phyloP scores from a whole-genome alignment of 805 yeast genomes.

The Cyberlindnera misumaiensis region DNA sequence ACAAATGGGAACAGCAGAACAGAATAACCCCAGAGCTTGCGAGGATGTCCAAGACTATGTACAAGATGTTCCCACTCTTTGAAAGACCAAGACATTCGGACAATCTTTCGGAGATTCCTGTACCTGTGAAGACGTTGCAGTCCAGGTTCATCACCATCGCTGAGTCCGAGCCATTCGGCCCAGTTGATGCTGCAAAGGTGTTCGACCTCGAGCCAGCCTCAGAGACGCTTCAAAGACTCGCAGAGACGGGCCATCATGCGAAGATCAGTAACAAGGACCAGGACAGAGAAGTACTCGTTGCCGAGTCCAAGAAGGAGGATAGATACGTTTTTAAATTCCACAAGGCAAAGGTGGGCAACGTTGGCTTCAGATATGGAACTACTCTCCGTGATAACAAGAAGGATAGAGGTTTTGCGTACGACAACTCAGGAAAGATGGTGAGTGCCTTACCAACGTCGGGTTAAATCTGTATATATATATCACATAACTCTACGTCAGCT shows the following conservation, averaged over 20 bases:
- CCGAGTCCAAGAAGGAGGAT: slow-evolving; percentile 38
- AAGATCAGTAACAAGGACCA: slow-evolving; percentile 20
- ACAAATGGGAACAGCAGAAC: slow-evolving; percentile 47
- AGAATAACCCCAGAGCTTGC: slow-evolving; percentile 48
- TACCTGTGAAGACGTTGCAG: slow-evolving; percentile 72
- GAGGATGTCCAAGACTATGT: slow-evolving; percentile 55
- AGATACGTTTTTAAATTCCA: slow-evolving; percentile 67
- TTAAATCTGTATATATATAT: slow-evolving; percentile 5
- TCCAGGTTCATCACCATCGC: slow-evolving; percentile 85
- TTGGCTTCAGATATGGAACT: slow-evolving; percentile 90
- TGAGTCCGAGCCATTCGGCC: slow-evolving; percentile 93
- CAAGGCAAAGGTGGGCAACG: slow-evolving; percentile 71
- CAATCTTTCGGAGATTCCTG: slow-evolving; percentile 89
- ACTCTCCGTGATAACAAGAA: slow-evolving; percentile 82
- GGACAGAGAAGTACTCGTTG: slow-evolving; percentile 40
- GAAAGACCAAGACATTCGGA: slow-evolving; percentile 45
- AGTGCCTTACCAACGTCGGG: slow-evolving; percentile 25
- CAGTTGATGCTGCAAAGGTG: slow-evolving; percentile 86
- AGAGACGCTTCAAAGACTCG: slow-evolving; percentile 62
- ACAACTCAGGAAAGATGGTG: slow-evolving; percentile 53
- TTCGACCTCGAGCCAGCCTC: slow-evolving; percentile 86
- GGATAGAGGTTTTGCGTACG: slow-evolving; percentile 69
- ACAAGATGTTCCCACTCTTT: slow-evolving; percentile 76
- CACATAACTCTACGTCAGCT: no score
- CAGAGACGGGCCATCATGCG: slow-evolving; percentile 46